Conservation (phyloP, 2,329 filamentous ascomycete species). For the Cordyceps javanica region DNA sequence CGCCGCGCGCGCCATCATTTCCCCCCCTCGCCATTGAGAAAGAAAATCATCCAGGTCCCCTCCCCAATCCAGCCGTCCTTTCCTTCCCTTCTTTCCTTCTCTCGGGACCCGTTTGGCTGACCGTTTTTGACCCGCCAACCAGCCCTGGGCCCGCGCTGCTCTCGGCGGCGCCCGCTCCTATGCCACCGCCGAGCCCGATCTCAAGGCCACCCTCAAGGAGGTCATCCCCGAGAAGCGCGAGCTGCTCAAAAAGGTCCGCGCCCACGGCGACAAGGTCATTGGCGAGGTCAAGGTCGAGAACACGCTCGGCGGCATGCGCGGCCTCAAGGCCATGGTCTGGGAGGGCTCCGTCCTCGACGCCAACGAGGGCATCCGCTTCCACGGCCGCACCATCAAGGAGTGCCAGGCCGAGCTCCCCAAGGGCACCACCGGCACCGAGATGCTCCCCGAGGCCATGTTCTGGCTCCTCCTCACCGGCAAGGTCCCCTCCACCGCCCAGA, state of each 20-base stretch:
- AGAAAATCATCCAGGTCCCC: too few species aligned
- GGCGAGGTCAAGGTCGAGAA: conserved; percentile 93
- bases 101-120: too few species aligned
- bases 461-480: conserved; percentile 94
- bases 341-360: conserved; percentile 95
- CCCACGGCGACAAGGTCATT: conserved; percentile 72
- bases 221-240: conserved; percentile 90
- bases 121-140: not conserved
- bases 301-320: conserved; percentile 93
- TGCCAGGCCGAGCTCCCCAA: conserved; percentile 93
- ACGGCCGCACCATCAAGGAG: conserved; percentile 95
- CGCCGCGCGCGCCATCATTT: too few species aligned
- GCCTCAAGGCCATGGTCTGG: conserved; percentile 97
- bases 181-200: conserved; percentile 74
- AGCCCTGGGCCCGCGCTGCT: conserved; percentile 28
- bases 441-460: conserved; percentile 99
- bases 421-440: conserved; percentile 85
- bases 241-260: conserved; percentile 89
- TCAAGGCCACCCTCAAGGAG: conserved; percentile 79
- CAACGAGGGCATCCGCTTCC: conserved; percentile 96
- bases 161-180: conserved; percentile 48
- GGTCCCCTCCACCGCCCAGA: conserved; percentile 76
- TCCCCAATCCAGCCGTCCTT: not conserved
- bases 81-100: too few species aligned
- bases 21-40: too few species aligned